A percentile compares a stretch with the other conserved stretches of the same genome.
These are phyloP conservation scores for Phytophthora pluvialis DNA, from an alignment of 352 stramenopile genomes.

Conservation along the genomic window DNA sequence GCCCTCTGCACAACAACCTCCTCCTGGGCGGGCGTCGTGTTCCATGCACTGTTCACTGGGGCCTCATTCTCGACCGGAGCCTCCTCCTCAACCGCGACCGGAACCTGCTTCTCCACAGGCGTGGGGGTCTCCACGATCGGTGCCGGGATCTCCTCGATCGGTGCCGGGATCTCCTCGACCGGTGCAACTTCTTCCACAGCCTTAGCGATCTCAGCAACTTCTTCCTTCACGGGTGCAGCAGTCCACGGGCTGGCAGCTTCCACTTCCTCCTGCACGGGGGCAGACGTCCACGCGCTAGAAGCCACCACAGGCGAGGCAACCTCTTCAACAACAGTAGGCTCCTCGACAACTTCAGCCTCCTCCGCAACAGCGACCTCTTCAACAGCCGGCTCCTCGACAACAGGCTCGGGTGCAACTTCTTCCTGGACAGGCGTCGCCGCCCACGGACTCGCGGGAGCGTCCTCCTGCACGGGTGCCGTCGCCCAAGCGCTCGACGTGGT, in stretches of 20 bases:
- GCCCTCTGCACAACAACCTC: slow-evolving; percentile 17
- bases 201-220: slow-evolving; percentile 4
- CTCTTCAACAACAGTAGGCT: slow-evolving; percentile 21
- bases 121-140: slow-evolving; percentile 3
- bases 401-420: background rate
- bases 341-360: slow-evolving; percentile 16
- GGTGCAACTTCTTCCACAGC: background rate
- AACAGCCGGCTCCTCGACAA: slow-evolving; percentile 10
- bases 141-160: background rate
- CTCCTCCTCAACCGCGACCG: background rate
- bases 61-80: slow-evolving; percentile 14
- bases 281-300: slow-evolving; percentile 39
- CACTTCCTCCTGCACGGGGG: slow-evolving; percentile 33
- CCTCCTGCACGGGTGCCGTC: slow-evolving; percentile 15
- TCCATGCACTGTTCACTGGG: slow-evolving; percentile 26
- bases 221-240: slow-evolving; percentile 20
- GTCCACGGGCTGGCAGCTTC: slow-evolving; percentile 16
- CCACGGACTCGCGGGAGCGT: slow-evolving; percentile 19
- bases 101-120: background rate
- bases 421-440: slow-evolving; percentile 19
- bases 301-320: background rate
- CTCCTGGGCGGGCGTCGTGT: slow-evolving; percentile 39
- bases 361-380: slow-evolving; percentile 21
- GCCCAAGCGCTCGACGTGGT: slow-evolving; percentile 4
- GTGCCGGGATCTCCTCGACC: background rate